A percentile compares a stretch with the other conserved stretches of the same genome.
Evolutionary conservation across 495 filamentous ascomycete genomes (phyloP).

Genomic region (Penicillium antarcticum): DNA sequence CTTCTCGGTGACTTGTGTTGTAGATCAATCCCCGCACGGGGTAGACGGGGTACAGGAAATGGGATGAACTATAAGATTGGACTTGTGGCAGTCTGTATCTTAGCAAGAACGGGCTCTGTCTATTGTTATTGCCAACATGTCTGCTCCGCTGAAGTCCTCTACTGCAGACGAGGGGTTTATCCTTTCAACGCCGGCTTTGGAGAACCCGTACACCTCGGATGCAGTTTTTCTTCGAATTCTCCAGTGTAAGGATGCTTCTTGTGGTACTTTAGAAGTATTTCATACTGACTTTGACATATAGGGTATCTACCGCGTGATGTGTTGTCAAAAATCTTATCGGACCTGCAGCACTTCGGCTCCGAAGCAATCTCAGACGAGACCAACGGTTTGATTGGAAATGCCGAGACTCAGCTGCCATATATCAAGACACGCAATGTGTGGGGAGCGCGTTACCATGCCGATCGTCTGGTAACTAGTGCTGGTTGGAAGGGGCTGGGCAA

Average conservation of each 20-base stretch:
- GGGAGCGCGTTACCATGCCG: conserved; percentile 27
- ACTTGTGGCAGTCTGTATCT: background rate
- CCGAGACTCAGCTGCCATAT: conserved; percentile 26
- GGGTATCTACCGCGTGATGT: conserved; percentile 11
- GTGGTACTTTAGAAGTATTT: background rate
- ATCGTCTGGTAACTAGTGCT: conserved; percentile 31
- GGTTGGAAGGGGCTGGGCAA: conserved; percentile 37
- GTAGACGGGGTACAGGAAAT: background rate
- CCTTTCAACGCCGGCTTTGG: conserved; percentile 5
- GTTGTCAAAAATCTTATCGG: conserved; percentile 2
- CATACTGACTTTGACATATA: background rate
- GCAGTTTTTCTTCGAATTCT: conserved; percentile 10
- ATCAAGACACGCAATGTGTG: conserved; percentile 31
- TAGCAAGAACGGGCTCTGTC: no score
- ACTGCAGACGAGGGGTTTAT: conserved; percentile 15
- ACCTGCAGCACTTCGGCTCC: conserved; percentile 3
- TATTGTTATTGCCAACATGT: background rate
- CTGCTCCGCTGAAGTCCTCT: conserved; percentile 1
- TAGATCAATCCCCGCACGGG: conserved; percentile 10
- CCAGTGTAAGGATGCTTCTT: conserved; percentile 4
- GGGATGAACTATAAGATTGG: background rate
- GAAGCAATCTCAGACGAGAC: conserved; percentile 14
- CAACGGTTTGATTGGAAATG: conserved; percentile 15
- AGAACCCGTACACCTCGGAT: conserved; percentile 14
- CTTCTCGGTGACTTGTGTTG: conserved; percentile 7